Base-by-base conservation (phyloP, 2,329 filamentous ascomycete species). In the Cryphonectria nitschkei region DNA sequence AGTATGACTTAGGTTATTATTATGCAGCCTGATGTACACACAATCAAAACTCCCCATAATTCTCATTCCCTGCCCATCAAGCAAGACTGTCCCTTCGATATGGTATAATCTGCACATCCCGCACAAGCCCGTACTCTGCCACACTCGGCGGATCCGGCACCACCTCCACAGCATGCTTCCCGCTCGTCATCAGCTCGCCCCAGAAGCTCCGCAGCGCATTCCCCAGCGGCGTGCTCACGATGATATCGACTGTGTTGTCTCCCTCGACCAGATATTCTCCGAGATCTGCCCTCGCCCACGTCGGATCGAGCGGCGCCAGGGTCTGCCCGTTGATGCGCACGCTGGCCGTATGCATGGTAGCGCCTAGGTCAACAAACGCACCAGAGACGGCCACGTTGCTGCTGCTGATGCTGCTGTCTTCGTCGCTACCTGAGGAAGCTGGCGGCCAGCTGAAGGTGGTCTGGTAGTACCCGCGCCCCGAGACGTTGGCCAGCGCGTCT, bases 311-410 rank as follows among this genome's bases (percentile, higher is more conserved):
- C 22, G 70, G 70, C 4, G 67, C 50, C 2, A 70, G 46, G 34
- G 65, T 39, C 29, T 67, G 34, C 16, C 68, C 70, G 50, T 72
- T 68, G 58, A 72, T 65, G n/a, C 63, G 67, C 39, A 66, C 61
- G 37, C 70, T 67, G 3, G 69, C 50, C 32, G 70, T 72, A 29
- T 72, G 65, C 7, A 70, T 58, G 6, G 69, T 52, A 3, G 56
- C 63, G 1, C 67, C 70, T 16, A 72, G 67, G 19, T 68, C 68
- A 19, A 72, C 41, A 6, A 72, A 13, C 16, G 70, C 70, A 8
- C 68, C 68, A 19, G 67, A 72, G 34, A n/a, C 26, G 0, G 64
- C n/a, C 1, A 14, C 8, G 7, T 39, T 64, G n/a, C 26, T 39
- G 32, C 65, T 69, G 46, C 39, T 37, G 22, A 19, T 63, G 11